Percentiles rank a stretch among this genome's conserved stretches.
Evolutionary conservation across 1,284 basidiomycete genomes (phyloP).

Genomic region (Boletus hoseneyae): DNA sequence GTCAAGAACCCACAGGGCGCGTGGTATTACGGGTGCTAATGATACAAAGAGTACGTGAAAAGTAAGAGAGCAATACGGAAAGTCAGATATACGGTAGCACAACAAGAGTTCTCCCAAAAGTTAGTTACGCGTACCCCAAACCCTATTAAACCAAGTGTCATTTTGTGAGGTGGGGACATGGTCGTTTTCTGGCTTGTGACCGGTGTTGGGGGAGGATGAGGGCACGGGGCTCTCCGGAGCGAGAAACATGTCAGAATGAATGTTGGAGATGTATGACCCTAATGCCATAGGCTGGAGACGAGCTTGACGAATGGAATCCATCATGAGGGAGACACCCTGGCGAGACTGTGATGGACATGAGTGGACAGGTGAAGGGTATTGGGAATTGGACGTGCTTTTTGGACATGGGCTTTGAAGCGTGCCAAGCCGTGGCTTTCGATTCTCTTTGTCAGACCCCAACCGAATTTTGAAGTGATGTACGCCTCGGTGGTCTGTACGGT

Average conservation of each 20-base stretch:
- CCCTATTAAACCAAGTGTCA: conserved; percentile 25
- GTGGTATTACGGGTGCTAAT: conserved; percentile 33
- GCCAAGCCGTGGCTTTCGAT: conserved; percentile 77
- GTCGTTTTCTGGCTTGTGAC: conserved; percentile 21
- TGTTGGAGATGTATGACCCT: conserved; percentile 36
- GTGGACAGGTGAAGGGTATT: conserved; percentile 1
- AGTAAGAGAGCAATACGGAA: conserved; percentile 14
- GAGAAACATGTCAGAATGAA: conserved; percentile 34
- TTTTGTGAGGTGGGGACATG: conserved; percentile 12
- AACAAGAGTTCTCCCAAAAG: background rate
- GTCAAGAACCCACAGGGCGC: background rate
- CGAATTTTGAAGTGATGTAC: conserved; percentile 71
- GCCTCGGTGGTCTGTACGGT: conserved; percentile 77
- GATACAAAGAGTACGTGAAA: conserved; percentile 29
- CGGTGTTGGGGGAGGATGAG: conserved; percentile 12
- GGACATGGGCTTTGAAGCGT: conserved; percentile 75
- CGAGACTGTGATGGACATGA: conserved; percentile 57
- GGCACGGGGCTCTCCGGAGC: conserved; percentile 21
- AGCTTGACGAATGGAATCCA: conserved; percentile 71
- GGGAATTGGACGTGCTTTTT: conserved; percentile 48
- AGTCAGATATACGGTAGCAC: conserved; percentile 23
- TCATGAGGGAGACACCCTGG: conserved; percentile 73
- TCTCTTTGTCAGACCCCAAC: conserved; percentile 77
- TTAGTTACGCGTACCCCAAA: conserved; percentile 26
- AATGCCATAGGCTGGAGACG: conserved; percentile 68